Conservation (phyloP, 257 asterid species). For the Salvia splendens region DNA sequence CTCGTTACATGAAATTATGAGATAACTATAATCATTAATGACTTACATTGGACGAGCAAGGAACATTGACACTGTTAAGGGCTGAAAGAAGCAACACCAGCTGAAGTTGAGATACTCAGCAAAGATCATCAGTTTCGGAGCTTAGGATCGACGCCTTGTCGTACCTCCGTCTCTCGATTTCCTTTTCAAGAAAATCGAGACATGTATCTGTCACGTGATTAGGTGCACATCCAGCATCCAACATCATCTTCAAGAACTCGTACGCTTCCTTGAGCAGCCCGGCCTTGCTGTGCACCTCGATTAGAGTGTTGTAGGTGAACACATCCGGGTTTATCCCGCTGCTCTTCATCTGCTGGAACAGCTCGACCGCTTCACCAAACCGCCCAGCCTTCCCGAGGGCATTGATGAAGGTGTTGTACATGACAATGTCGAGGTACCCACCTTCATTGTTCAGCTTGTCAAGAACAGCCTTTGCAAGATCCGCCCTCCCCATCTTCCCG, state of each 20-base stretch:
- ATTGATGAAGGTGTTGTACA: slow-evolving; percentile 89
- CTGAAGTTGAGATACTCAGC: background rate
- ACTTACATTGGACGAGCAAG: background rate
- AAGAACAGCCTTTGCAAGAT: slow-evolving; percentile 76
- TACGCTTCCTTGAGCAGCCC: slow-evolving; percentile 81
- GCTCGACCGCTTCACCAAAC: slow-evolving; percentile 62
- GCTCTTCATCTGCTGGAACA: slow-evolving; percentile 72
- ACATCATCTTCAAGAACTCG: slow-evolving; percentile 73
- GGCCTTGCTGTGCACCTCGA: slow-evolving; percentile 80
- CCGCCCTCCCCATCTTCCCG: slow-evolving; percentile 91
- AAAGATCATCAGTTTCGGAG: slow-evolving; percentile 31
- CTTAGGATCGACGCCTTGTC: slow-evolving; percentile 65
- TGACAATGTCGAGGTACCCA: slow-evolving; percentile 86
- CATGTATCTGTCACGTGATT: slow-evolving; percentile 89
- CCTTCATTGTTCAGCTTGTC: slow-evolving; percentile 75
- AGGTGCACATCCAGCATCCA: slow-evolving; percentile 92
- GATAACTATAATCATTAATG: too few species aligned
- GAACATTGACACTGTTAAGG: background rate
- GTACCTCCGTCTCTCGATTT: slow-evolving; percentile 63
- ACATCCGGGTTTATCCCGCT: slow-evolving; percentile 91
- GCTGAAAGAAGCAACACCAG: background rate
- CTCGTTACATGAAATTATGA: too few species aligned
- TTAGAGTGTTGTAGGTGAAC: slow-evolving; percentile 81
- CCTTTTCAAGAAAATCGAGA: slow-evolving; percentile 74
- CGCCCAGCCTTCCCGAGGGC: slow-evolving; percentile 87